Evolutionary conservation across 352 stramenopile species (phyloP).

Genomic region (Globisporangium uncinulatum): DNA sequence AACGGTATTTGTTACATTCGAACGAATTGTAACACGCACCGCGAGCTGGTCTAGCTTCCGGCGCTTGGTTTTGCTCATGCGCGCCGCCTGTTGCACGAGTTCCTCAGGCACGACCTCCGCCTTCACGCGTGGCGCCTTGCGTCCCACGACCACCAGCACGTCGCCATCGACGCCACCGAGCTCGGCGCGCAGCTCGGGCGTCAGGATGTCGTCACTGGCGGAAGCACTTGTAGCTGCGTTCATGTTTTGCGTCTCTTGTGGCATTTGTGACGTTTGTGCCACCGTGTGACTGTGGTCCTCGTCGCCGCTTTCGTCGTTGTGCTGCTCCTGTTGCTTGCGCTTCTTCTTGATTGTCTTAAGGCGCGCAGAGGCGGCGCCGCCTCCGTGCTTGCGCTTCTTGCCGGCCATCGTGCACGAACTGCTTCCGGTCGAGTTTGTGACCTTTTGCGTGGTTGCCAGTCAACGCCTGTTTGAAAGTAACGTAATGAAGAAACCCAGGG

Average conservation of each 20-base stretch:
- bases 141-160: conserved; percentile 49
- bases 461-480: no score
- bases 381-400: conserved; percentile 59
- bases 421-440: not conserved
- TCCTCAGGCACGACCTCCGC: conserved; percentile 45
- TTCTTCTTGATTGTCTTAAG: conserved; percentile 53
- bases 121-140: conserved; percentile 51
- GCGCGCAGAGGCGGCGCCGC: conserved; percentile 21
- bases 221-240: conserved; percentile 4
- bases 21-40: conserved; percentile 12
- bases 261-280: not conserved
- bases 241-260: not conserved
- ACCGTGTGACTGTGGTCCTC: conserved; percentile 4
- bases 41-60: conserved; percentile 77
- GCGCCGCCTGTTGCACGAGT: conserved; percentile 51
- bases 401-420: conserved; percentile 26
- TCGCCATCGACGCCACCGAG: conserved; percentile 55
- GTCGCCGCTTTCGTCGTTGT: conserved; percentile 6
- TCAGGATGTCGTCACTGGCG: conserved; percentile 34
- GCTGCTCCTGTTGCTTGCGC: conserved; percentile 15
- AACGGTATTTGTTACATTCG: not conserved
- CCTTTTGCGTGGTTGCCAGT: conserved; percentile 2
- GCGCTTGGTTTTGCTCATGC: conserved; percentile 78
- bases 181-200: conserved; percentile 57
- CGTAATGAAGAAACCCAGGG: no score